Base-by-base conservation (phyloP, 208 protist species). In the Trypanosoma rangeli region DNA sequence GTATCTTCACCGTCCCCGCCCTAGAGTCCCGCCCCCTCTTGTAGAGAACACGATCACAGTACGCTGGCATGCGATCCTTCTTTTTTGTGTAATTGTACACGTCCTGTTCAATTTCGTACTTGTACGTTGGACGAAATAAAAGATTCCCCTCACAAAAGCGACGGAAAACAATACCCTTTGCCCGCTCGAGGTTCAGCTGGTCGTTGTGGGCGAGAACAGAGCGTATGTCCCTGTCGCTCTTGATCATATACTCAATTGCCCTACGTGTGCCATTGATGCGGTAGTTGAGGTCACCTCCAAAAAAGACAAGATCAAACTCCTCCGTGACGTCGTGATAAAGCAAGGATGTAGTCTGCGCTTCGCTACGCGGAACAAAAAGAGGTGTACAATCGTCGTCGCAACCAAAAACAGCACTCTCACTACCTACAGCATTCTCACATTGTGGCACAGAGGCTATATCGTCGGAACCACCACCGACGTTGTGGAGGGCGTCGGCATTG, bases 271-370 rank as follows among this genome's bases (percentile, higher is more conserved):
- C 95, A 71, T 98, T 92, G 59, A 98, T 85, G 52, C 97, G 90
- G 78, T 98, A 99, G 82, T 99, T 99, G 13, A 99, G 84, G 57
- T 99, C 97, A 1, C 97, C 97, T 33, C 95, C 91, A 65, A 96
- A 98, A 54, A 98, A 90, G 13, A 89, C 85, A 46, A 95, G 68
- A 73, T 98, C 93, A 71, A 95, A 97, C 60, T 94, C 87, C 20
- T 96, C 83, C 20, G 88, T 96, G 26, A 91, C 86, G 68, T 97
- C 90, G 12, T 86, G 80, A 28, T 62, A 35, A 44, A 26, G n/a
- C 3, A 3, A 24, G n/a, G 61, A 50, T 0, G 22, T 28, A 64
- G 9, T 4, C 13, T 64, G 0, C 26, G 29, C 16, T 29, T 49
- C 26, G 78, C 7, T 18, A 33, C 22, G 0, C 39, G 63, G 74